Base-by-base conservation (phyloP, 306 rosid genomes). In the Hippophae tibetana region DNA sequence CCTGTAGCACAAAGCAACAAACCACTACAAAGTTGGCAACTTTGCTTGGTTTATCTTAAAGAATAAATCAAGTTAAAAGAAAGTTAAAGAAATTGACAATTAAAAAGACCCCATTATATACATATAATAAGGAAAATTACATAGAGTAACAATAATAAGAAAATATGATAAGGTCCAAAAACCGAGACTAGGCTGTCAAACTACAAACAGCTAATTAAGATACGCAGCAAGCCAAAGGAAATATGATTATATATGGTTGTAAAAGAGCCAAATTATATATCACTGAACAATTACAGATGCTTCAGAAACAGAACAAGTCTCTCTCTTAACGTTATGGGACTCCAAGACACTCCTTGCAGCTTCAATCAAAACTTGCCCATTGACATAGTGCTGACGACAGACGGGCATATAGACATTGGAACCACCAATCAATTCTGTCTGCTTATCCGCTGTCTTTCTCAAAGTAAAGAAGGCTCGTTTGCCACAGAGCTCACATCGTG, bases 401-500 rank as follows among this genome's bases (percentile, higher is more conserved):
- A 93, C 97, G 0, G 90, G 97, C 97, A 86, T 88, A 60, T 93
- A 88, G 8, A 86, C 69, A 76, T 86, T 89, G 50, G 94, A 79
- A 13, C 95, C 99, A 7, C 81, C 97, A 69, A 86, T 82, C 44
- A 86, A 77, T 62, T 93, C 99, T 0, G 89, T 93, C 68, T 54
- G 63, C 10, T 63, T 82, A 60, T 80, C 84, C 44, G 69, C 72
- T 8, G 81, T 86, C 68, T 84, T 93, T 71, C 99, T 86, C 58
- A 78, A 60, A 57, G 94, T 88, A 44, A 93, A 88, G 75, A 86
- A 84, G 27, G 97, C 99, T 60, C 81, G 74, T 67, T 86, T 88
- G n/a, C 99, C 95, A 51, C 97, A 88, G 10, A 82, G 42, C 51
- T 93, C 95, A 63, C 99, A 88, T 23, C 97, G 89, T n/a, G 95